Conservation (phyloP, 192 early-diverging fungal species). For the Powellomyces hirtus region DNA sequence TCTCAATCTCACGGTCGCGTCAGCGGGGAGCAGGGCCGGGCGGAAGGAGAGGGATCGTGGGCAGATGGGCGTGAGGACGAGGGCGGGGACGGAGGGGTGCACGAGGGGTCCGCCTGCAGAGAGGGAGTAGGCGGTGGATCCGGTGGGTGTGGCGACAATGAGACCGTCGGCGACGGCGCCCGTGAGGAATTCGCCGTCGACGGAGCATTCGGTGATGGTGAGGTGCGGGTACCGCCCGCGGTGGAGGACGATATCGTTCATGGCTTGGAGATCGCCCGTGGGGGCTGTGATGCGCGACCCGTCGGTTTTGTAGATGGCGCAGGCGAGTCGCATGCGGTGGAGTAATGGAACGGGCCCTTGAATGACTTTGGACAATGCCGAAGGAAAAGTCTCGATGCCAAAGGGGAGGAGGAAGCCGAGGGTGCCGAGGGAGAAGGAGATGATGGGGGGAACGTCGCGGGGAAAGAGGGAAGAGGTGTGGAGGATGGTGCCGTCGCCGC, state of each 20-base stretch:
- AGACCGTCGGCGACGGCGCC: slow-evolving; percentile 70
- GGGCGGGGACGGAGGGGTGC: slow-evolving; percentile 86
- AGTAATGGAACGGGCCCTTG: slow-evolving; percentile 63
- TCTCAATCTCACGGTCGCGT: not conserved
- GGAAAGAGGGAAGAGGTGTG: slow-evolving; percentile 82
- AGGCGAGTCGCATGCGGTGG: slow-evolving; percentile 76
- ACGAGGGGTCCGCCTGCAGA: slow-evolving; percentile 89
- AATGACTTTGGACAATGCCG: slow-evolving; percentile 62
- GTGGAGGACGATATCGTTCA: slow-evolving; percentile 89
- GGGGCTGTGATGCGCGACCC: not conserved
- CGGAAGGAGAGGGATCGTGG: slow-evolving; percentile 71
- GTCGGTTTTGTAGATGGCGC: not conserved
- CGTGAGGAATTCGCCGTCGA: slow-evolving; percentile 79
- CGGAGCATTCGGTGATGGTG: slow-evolving; percentile 75
- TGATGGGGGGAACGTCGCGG: slow-evolving; percentile 74
- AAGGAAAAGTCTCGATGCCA: slow-evolving; percentile 58
- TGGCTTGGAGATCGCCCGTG: slow-evolving; percentile 44
- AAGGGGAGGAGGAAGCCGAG: slow-evolving; percentile 89
- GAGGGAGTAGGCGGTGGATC: slow-evolving; percentile 88
- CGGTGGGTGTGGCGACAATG: slow-evolving; percentile 86
- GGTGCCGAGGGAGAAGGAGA: slow-evolving; percentile 91
- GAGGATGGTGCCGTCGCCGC: slow-evolving; percentile 90
- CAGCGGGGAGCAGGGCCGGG: slow-evolving; percentile 73
- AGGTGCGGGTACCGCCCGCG: slow-evolving; percentile 82
- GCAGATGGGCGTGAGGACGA: slow-evolving; percentile 85